Evolutionary conservation across 495 filamentous ascomycete genomes (phyloP).

Genomic region (Penicillium manginii): DNA sequence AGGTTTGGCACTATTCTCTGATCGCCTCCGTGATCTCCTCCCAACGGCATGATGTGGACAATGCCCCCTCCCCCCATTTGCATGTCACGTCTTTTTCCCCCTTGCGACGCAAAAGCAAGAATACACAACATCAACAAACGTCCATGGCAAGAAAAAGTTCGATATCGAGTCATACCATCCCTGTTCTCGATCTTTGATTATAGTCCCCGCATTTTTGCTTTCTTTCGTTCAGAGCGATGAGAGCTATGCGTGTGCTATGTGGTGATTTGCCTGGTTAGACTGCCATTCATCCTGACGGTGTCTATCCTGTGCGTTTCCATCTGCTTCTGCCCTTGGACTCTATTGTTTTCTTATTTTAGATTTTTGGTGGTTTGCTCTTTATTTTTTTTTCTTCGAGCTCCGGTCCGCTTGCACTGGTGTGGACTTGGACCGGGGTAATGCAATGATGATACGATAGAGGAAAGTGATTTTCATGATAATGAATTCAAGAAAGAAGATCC

Average conservation of each 20-base stretch:
- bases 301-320: not conserved
- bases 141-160: not conserved
- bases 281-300: not conserved
- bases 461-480: slow-evolving; percentile 35
- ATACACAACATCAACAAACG: not conserved
- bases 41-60: slow-evolving; percentile 27
- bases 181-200: not conserved
- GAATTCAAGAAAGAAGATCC: slow-evolving; percentile 23
- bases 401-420: slow-evolving; percentile 11
- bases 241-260: not conserved
- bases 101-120: slow-evolving; percentile 15
- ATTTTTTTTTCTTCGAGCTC: slow-evolving; percentile 8
- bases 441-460: slow-evolving; percentile 39
- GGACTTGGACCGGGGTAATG: slow-evolving; percentile 11
- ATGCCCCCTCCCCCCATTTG: slow-evolving; percentile 3
- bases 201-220: slow-evolving; percentile 1
- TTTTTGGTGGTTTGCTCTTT: slow-evolving; percentile 9
- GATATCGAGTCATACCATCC: not conserved
- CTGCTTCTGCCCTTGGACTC: not conserved
- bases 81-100: slow-evolving; percentile 11
- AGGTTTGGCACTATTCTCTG: slow-evolving; percentile 59
- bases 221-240: not conserved
- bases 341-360: slow-evolving; percentile 7
- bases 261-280: not conserved
- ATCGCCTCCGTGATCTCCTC: slow-evolving; percentile 31